Evolutionary conservation across 2,329 filamentous ascomycete genomes (phyloP).

Genomic region (Bretziella fagacearum): DNA sequence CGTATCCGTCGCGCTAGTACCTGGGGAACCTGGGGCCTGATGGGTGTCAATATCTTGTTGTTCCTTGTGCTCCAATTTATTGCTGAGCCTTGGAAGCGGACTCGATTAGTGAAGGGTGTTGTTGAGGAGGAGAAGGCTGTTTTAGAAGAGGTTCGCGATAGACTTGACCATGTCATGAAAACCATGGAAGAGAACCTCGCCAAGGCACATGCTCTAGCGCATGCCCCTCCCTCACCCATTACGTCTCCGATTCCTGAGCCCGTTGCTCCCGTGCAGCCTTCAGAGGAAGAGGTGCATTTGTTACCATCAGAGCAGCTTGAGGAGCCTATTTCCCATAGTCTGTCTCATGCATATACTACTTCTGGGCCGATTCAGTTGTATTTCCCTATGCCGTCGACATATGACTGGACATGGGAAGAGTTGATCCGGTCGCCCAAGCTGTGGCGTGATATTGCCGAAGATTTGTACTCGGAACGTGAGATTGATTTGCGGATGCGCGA

Average conservation of each 20-base stretch:
- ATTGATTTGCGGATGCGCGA: constrained; percentile 52
- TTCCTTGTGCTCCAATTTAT: constrained; percentile 76
- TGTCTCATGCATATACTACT: constrained; percentile 8
- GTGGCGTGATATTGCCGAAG: constrained; percentile 10
- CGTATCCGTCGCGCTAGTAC: constrained; percentile 92
- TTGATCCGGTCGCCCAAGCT: constrained; percentile 9
- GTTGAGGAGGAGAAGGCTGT: constrained; percentile 56
- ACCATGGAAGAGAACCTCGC: constrained; percentile 12
- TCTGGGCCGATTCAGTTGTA: constrained; percentile 7
- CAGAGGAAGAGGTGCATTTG: background rate
- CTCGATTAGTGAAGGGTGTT: constrained; percentile 64
- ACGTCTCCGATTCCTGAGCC: background rate
- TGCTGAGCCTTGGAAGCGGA: constrained; percentile 81
- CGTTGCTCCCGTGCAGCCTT: background rate
- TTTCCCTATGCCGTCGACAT: constrained; percentile 8
- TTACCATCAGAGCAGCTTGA: background rate
- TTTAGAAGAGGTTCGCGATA: constrained; percentile 29
- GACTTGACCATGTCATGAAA: constrained; percentile 14
- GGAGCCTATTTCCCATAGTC: background rate
- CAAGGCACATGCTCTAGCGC: constrained; percentile 9
- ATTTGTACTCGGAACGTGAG: constrained; percentile 30
- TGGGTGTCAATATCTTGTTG: constrained; percentile 87
- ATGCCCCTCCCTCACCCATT: background rate
- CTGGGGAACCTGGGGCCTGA: constrained; percentile 95
- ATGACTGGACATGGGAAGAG: constrained; percentile 10